Conservation (phyloP, 2,329 filamentous ascomycete species). For the Acarospora socialis region DNA sequence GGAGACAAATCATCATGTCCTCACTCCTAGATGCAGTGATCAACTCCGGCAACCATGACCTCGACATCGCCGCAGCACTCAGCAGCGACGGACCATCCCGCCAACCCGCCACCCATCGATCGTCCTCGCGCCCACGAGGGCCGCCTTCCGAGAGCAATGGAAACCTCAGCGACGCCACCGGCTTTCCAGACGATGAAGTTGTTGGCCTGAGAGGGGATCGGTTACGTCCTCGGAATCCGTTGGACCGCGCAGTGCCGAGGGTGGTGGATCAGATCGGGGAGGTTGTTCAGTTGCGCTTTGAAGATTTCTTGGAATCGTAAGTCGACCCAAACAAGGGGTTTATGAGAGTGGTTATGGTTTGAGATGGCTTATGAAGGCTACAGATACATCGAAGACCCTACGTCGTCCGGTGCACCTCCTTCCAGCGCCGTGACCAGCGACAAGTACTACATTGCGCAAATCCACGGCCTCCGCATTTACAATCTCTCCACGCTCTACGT, state of each 20-base stretch:
- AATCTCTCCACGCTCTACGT: conserved; percentile 52
- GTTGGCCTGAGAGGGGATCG: conserved; percentile 38
- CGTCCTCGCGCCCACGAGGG: conserved; percentile 42
- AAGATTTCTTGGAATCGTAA: conserved; percentile 48
- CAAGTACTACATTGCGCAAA: conserved; percentile 54
- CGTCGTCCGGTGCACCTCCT: conserved; percentile 38
- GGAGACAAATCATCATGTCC: conserved; percentile 31
- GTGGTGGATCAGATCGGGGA: conserved; percentile 48
- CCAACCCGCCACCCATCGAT: conserved; percentile 24
- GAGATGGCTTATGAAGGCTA: conserved; percentile 2
- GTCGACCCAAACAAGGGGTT: too few relatives aligned
- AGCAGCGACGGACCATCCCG: conserved; percentile 19
- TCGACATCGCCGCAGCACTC: conserved; percentile 23
- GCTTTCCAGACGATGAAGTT: conserved; percentile 47
- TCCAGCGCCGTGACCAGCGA: conserved; percentile 42
- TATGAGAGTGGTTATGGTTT: too few relatives aligned
- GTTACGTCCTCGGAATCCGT: conserved; percentile 34
- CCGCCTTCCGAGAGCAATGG: conserved; percentile 34
- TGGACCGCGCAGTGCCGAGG: conserved; percentile 38
- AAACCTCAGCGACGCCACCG: conserved; percentile 41
- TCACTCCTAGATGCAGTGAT: conserved; percentile 37
- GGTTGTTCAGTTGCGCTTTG: conserved; percentile 47
- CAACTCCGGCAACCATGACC: conserved; percentile 29
- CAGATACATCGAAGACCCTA: conserved; percentile 34
- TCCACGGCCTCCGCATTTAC: conserved; percentile 47